phyloP scores from a whole-genome alignment of 1,139 yeast species.

The Blastobotrys elegans region DNA sequence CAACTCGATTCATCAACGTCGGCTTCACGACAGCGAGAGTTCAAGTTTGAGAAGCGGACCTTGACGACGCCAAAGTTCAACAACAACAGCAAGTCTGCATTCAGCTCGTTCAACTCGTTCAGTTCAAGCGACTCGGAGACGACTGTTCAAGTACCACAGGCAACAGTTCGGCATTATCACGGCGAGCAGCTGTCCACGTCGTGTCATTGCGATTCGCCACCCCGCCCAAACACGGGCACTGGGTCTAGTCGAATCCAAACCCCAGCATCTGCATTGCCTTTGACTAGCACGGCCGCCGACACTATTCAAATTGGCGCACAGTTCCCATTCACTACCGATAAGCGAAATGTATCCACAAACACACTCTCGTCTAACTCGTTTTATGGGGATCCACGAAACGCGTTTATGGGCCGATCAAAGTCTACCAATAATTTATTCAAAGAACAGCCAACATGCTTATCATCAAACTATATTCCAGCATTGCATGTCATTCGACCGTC shows the following conservation, averaged over 20 bases:
- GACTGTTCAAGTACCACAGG: neutral
- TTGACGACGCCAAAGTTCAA: neutral
- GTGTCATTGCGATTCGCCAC: slow-evolving; percentile 9
- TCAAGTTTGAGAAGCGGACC: neutral
- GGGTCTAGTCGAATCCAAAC: slow-evolving; percentile 28
- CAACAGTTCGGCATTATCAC: slow-evolving; percentile 3
- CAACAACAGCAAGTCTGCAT: slow-evolving; percentile 5
- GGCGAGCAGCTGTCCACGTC: slow-evolving; percentile 2
- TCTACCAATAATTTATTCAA: slow-evolving; percentile 7
- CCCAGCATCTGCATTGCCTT: slow-evolving; percentile 30
- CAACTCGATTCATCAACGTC: neutral
- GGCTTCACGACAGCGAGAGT: neutral
- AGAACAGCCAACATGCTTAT: slow-evolving; percentile 3
- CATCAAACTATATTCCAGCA: slow-evolving; percentile 11
- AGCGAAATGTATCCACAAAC: too few species aligned
- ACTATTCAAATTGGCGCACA: slow-evolving; percentile 33
- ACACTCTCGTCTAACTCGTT: neutral
- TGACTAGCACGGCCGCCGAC: slow-evolving; percentile 15
- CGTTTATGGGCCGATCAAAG: slow-evolving; percentile 4
- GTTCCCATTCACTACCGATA: slow-evolving; percentile 26
- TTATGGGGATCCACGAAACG: slow-evolving; percentile 4
- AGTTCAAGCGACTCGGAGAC: slow-evolving; percentile 5
- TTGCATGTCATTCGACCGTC: slow-evolving; percentile 8
- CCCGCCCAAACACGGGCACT: neutral
- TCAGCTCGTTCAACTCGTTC: slow-evolving; percentile 8